Evolutionary conservation across 202 grass and related monocot species (phyloP), one percentile per base, ranked within the genome.

Genomic region (Cymbopogon flexuosus): DNA sequence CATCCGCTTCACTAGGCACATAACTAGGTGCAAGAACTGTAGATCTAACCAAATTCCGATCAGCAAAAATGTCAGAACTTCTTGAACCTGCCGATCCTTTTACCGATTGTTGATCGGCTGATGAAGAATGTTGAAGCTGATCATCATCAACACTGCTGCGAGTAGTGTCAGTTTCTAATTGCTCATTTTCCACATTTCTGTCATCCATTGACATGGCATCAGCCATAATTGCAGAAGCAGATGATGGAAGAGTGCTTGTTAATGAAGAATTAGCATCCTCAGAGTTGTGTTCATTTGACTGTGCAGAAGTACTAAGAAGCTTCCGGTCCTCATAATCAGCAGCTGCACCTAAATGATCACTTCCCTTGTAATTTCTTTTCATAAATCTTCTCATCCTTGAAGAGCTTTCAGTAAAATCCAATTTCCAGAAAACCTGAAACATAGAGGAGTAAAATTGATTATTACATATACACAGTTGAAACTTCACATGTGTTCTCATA

Each of bases 301-400:
- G 86, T 8, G 39, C 83, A 78, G 30, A 67, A 70, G 62, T 58
- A 77, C 62, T 86, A 83, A 94, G 79, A 82, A 93, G 84, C 22
- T 90, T 88, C 18, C 85, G 66, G 21, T 93, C 96, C 45, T 93
- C 92, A 73, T 95, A 93, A 73, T 95, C 90, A 78, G 96, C 96
- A 75, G 96, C 92, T 47, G 96, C 92, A 57, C 96, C 96, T 69
- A 95, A 86, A 93, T 99, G 96, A 57, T 99, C 90, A 75, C 87
- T 88, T 80, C 96, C 92, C 62, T 93, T 93, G 61, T 95, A 93
- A 77, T 95, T 93, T 61, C 92, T 95, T 89, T 99, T 99, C 84
- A 95, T 70, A 93, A 91, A 99, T 86, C 90, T 90, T 93, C 96
- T 99, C 92, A 99, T 99, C 73, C 96, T 88, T 65, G 90, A 99